Conservation (phyloP, 768 basidiomycete genomes). For the Podaxis sp. region DNA sequence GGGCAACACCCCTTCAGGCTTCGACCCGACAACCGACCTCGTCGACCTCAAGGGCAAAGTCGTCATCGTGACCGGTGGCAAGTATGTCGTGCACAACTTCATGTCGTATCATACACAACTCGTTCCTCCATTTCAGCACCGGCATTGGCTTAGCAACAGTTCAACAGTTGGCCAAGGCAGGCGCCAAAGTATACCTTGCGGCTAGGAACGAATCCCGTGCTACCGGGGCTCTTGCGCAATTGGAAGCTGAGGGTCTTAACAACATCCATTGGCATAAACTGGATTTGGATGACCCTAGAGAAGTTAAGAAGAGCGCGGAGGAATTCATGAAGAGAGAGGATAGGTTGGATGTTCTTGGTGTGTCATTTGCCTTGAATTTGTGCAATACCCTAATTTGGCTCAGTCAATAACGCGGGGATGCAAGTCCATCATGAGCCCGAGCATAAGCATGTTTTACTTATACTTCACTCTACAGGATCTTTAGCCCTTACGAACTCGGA, state of each 20-base stretch:
- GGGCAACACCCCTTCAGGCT: not conserved
- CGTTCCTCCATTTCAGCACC: not conserved
- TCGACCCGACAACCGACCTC: constrained; percentile 8
- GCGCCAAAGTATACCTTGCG: constrained; percentile 46
- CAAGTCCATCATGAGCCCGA: constrained; percentile 23
- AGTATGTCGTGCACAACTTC: not conserved
- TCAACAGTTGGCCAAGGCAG: not conserved
- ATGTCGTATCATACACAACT: too few relatives aligned
- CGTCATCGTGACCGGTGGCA: constrained; percentile 7
- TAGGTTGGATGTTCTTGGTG: constrained; percentile 57
- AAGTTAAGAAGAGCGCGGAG: constrained; percentile 45
- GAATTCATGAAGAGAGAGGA: constrained; percentile 47
- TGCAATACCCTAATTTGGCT: not conserved
- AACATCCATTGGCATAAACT: constrained; percentile 49
- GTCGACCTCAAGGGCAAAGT: constrained; percentile 13
- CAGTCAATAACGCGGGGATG: constrained; percentile 60
- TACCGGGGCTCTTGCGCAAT: constrained; percentile 38
- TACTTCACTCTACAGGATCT: not conserved
- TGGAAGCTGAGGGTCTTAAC: constrained; percentile 42
- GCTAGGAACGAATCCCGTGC: constrained; percentile 48
- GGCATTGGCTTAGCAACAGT: constrained; percentile 12
- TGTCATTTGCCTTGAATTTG: not conserved
- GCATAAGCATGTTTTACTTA: not conserved
- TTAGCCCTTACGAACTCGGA: not conserved
- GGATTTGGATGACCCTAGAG: constrained; percentile 47